These are phyloP conservation scores for Leonotis leonurus DNA, from an alignment of 257 asterid species.

Conservation along the genomic window DNA sequence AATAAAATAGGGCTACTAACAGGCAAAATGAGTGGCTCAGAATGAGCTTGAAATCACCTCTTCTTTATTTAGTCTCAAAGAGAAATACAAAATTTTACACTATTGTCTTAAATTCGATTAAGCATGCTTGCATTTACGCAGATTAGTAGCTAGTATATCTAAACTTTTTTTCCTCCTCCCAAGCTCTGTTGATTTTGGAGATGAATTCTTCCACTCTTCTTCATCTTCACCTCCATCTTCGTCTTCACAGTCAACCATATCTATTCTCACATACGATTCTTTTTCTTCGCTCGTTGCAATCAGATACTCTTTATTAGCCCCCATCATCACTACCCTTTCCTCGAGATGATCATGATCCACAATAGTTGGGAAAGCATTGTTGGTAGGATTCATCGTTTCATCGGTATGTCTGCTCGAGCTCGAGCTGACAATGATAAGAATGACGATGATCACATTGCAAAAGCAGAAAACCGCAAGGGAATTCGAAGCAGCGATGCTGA, in stretches of 20 bases:
- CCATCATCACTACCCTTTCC: not conserved
- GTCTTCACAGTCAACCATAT: constrained; percentile 16
- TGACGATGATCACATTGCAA: constrained; percentile 56
- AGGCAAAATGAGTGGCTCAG: too few species aligned
- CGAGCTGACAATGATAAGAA: constrained; percentile 42
- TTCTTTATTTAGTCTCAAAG: too few species aligned
- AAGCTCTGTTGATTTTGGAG: constrained; percentile 39
- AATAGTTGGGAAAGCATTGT: not conserved
- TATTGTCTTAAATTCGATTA: not conserved
- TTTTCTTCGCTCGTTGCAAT: not conserved
- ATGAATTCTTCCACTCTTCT: constrained; percentile 48
- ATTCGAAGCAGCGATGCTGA: constrained; percentile 45
- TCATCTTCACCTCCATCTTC: not conserved
- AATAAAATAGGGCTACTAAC: too few species aligned
- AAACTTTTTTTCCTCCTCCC: constrained; percentile 43
- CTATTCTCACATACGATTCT: constrained; percentile 16
- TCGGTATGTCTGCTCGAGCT: constrained; percentile 6
- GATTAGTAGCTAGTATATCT: constrained; percentile 8
- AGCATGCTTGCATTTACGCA: constrained; percentile 2
- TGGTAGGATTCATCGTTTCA: not conserved
- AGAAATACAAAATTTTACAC: not conserved
- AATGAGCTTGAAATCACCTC: too few species aligned
- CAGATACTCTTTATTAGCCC: constrained; percentile 2
- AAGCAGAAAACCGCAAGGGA: constrained; percentile 57
- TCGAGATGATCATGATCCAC: not conserved